Evolutionary conservation across 179 eudicot species (phyloP).

Genomic region (Heliamphora pulchella): DNA sequence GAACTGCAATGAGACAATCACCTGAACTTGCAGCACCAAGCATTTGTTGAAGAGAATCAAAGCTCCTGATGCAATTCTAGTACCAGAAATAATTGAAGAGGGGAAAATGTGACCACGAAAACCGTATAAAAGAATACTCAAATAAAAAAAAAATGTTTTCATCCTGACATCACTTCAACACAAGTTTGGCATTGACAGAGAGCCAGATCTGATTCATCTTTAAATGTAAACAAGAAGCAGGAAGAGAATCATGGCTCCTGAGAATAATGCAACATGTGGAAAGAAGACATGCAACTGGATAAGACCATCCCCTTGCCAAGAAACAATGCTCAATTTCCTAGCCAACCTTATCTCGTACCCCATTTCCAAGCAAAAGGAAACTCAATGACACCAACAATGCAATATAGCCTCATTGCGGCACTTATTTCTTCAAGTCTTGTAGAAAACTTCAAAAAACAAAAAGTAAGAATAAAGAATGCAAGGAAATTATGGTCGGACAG

Average conservation of each 20-base stretch:
- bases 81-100: constrained; percentile 20
- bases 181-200: not conserved
- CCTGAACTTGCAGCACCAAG: constrained; percentile 72
- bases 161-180: not conserved
- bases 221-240: not conserved
- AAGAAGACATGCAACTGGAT: not conserved
- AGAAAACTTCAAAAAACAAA: too few relatives aligned
- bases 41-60: constrained; percentile 71
- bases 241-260: not conserved
- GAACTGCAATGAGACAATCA: constrained; percentile 21
- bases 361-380: too few relatives aligned
- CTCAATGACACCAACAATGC: too few relatives aligned
- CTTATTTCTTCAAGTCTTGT: too few relatives aligned
- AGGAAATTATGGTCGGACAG: too few relatives aligned
- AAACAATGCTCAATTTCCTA: too few relatives aligned
- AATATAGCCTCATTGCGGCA: too few relatives aligned
- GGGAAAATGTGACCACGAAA: not conserved
- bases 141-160: not conserved
- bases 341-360: too few relatives aligned
- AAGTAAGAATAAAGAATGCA: too few relatives aligned
- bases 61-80: constrained; percentile 60
- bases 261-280: not conserved
- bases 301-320: too few relatives aligned
- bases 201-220: not conserved
- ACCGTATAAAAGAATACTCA: not conserved